Evolutionary conservation across 2,329 filamentous ascomycete species (phyloP), one percentile per base, ranked within the genome.

Genomic region (Fusarium subglutinans): DNA sequence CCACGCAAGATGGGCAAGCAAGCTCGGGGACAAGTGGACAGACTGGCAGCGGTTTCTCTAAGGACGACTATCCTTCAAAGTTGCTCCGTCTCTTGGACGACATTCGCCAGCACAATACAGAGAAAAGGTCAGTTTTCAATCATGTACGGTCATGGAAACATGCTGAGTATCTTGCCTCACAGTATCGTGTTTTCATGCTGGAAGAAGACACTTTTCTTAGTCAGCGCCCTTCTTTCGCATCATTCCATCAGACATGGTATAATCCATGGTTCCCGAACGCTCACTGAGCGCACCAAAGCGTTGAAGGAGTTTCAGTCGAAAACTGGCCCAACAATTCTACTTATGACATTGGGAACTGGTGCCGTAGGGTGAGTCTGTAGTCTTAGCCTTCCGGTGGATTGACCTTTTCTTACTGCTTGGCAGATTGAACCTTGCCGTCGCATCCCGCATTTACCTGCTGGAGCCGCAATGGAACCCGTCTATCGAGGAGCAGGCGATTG

Each of bases 1-100:
- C 20, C 0, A 22, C 8, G 1, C 45, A 22, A 8, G 26, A 28
- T 47, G 7, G 1, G 18, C 44, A 47, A 28, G 3, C 4, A 11
- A 13, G 2, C 10, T 6, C 47, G 3, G 47, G 30, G 2, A 40
- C 9, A 11, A 11, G 26, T 3, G 44, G 18, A 22, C 44, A 28
- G 5, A 47, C 4, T 28, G 6, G 26, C 1, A 13, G 26, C 3
- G 13, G 18, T 22, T 4, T 4, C 0, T 20, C 26, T 11, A 11
- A 3, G 8, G 26, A 30, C 4, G 3, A 22, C 2, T 54, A 40
- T 30, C 33, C 51, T 15, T 54, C 24, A 3, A 54, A 54, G 35
- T 22, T 54, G 4, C n/a, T 33, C 5, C 1, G 1, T 18, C 47
- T 50, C 15, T 7, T 50, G 3, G 5, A 17, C 2, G 47, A 50